phyloP scores from a whole-genome alignment of 192 early-diverging fungal genomes.

The Allomyces macrogynus region DNA sequence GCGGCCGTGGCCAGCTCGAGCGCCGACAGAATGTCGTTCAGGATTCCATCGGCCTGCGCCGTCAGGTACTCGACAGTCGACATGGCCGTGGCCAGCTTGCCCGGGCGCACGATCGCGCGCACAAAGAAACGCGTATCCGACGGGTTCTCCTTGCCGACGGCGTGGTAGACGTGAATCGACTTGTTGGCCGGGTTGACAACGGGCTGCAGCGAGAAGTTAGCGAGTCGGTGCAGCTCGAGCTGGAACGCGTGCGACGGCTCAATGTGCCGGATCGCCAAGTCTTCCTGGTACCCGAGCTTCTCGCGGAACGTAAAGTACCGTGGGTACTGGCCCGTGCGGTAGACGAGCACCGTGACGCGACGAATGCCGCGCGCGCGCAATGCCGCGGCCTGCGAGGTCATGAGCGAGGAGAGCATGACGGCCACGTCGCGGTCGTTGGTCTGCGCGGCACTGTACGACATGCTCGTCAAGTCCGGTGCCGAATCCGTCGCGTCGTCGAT shows the following conservation, averaged over 20 bases:
- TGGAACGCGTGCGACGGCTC: slow-evolving; percentile 97
- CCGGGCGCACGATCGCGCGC: slow-evolving; percentile 83
- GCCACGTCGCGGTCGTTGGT: background rate
- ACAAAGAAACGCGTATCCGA: slow-evolving; percentile 95
- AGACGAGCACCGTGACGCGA: slow-evolving; percentile 74
- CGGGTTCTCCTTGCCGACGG: slow-evolving; percentile 78
- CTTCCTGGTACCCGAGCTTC: slow-evolving; percentile 59
- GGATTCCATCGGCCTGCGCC: slow-evolving; percentile 78
- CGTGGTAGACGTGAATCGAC: slow-evolving; percentile 91
- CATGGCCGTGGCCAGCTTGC: slow-evolving; percentile 53
- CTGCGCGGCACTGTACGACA: too few species aligned
- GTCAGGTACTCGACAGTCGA: slow-evolving; percentile 84
- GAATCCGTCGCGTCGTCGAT: too few species aligned
- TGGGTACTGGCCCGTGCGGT: slow-evolving; percentile 61
- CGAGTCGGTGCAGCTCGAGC: slow-evolving; percentile 74
- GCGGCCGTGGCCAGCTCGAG: slow-evolving; percentile 79
- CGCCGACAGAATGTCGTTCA: slow-evolving; percentile 85
- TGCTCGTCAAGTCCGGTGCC: too few species aligned
- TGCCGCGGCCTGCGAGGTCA: slow-evolving; percentile 29
- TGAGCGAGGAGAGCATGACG: slow-evolving; percentile 35
- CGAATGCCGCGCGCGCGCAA: slow-evolving; percentile 60
- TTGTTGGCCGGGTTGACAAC: slow-evolving; percentile 73
- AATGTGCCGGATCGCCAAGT: slow-evolving; percentile 88
- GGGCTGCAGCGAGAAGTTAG: slow-evolving; percentile 91
- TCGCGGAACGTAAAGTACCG: slow-evolving; percentile 96